Conservation (phyloP, 192 early-diverging fungal species). For the Coemansia sp. region DNA sequence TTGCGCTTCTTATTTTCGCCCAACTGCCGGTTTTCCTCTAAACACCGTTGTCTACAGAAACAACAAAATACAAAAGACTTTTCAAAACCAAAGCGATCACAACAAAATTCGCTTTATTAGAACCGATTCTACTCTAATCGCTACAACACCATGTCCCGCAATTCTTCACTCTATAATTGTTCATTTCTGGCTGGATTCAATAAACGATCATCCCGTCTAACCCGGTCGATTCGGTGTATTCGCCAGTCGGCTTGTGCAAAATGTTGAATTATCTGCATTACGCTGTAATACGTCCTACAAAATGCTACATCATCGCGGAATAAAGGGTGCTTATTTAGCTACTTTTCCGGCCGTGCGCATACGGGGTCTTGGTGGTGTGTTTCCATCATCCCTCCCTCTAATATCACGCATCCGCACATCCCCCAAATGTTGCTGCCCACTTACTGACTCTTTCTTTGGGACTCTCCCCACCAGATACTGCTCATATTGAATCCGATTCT, state of each 20-base stretch:
- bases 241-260: no score
- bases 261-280: no score
- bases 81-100: slow-evolving; percentile 1
- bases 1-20: not conserved
- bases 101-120: no score
- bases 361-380: not conserved
- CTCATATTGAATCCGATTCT: not conserved
- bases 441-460: not conserved
- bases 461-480: not conserved
- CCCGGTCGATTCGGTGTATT: no score
- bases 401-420: not conserved
- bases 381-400: not conserved
- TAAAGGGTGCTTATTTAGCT: not conserved
- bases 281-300: no score
- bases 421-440: not conserved
- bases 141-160: no score
- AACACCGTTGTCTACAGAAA: not conserved
- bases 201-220: no score
- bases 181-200: no score
- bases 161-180: no score
- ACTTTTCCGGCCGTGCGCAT: slow-evolving; percentile 3
- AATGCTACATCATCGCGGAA: no score
- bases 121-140: no score
- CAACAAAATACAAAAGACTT: not conserved
- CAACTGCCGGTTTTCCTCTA: not conserved